Base-by-base conservation (phyloP, 2,329 filamentous ascomycete species). In the Colletotrichum sp. region DNA sequence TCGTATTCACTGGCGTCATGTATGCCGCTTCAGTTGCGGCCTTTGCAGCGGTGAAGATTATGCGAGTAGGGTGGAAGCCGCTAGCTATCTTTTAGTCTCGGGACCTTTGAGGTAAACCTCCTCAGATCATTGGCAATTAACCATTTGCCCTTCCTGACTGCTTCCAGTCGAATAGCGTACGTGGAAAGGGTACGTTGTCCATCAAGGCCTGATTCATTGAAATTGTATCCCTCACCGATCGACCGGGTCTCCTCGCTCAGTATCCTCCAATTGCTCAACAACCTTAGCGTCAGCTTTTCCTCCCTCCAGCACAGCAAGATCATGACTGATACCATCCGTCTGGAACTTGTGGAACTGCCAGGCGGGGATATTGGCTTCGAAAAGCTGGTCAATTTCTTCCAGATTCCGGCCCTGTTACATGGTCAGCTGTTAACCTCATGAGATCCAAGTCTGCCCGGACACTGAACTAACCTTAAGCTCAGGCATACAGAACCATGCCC, bases 1-100 rank as follows among this genome's bases (percentile, higher is more conserved):
- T 95, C 78, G 83, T 92, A n/a, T 92, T 93, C 79, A 94, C 93
- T 0, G 90, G 90, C 1, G 84, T 88, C 32, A 87, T 91, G 32
- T 95, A 95, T 80, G 85, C 90, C 9, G 86, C 86, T 6, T 89
- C 90, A 2, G 83, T 92, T 30, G 78, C 84, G 44, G 88, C 89
- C 24, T 88, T 94, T 72, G 86, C 89, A 15, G 83, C 88, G n/a
- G 93, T 92, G 13, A 93, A 93, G 82, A 84, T 89, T n/a, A 69
- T 76, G 13, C 77, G 77, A 12, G 69, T 76, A 0, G 76, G 77
- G 2, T 73, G 75, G 77, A 59, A 75, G 16, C 65, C 77, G 12
- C 21, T 75, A 16, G 76, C 68, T 1, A 49, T 77, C 13, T 78
- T 44, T 6, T 44, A n/a, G 28, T 26, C 26, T 26, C 26, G 5